Percentiles rank a stretch among this genome's conserved stretches.
Evolutionary conservation across 371 early-diverging fungal genomes (phyloP).

Genomic region (Mucor circinelloides): DNA sequence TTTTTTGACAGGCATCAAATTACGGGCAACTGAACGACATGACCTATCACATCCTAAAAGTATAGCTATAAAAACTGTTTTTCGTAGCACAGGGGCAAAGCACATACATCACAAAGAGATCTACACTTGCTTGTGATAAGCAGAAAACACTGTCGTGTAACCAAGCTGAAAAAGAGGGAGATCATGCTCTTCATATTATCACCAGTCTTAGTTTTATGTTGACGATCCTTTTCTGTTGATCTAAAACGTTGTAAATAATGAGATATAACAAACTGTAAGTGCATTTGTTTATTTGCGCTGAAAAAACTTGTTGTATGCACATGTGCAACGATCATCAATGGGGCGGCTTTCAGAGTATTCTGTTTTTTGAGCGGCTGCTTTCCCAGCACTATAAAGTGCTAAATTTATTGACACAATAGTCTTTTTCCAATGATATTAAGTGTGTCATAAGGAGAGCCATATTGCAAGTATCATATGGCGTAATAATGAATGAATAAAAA

Average conservation of each 20-base stretch:
- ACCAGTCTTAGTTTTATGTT: too few species aligned
- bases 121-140: not conserved
- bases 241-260: not conserved
- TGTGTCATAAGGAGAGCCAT: not conserved
- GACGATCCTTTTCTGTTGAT: not conserved
- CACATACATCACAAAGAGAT: not conserved
- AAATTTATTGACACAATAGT: not conserved
- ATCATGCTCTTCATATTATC: not conserved
- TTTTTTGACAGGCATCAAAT: too few species aligned
- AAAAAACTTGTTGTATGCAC: not conserved
- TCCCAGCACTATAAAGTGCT: not conserved
- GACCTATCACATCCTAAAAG: too few species aligned
- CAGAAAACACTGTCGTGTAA: not conserved
- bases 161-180: not conserved
- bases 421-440: not conserved
- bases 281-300: not conserved
- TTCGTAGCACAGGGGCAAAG: too few species aligned
- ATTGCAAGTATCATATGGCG: not conserved
- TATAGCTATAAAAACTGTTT: too few species aligned
- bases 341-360: not conserved
- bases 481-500: not conserved
- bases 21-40: too few species aligned
- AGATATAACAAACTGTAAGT: not conserved
- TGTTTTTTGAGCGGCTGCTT: not conserved
- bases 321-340: not conserved